phyloP scores from a whole-genome alignment of 768 basidiomycete species.

The Tulasnella sp. region DNA sequence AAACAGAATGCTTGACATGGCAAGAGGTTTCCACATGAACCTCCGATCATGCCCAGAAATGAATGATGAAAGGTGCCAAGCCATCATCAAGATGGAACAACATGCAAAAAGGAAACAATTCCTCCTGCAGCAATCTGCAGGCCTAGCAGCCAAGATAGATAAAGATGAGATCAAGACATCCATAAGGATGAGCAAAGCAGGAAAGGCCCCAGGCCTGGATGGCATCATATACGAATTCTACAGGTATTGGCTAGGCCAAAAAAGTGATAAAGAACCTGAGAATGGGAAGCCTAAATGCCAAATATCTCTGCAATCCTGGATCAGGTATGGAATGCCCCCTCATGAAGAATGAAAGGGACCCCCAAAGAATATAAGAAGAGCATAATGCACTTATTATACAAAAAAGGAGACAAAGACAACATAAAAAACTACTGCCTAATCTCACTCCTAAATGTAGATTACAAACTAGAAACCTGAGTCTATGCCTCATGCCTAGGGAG shows the following conservation, averaged over 20 bases:
- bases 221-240: conserved; percentile 11
- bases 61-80: no score
- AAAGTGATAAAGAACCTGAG: background rate
- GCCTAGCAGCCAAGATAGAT: no score
- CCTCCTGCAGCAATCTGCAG: no score
- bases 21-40: no score
- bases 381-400: conserved; percentile 3
- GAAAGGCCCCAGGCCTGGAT: conserved; percentile 8
- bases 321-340: background rate
- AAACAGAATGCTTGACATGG: no score
- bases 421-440: conserved; percentile 10
- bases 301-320: background rate
- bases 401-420: background rate
- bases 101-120: no score
- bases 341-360: no score
- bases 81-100: no score
- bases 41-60: no score
- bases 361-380: background rate
- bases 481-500: background rate
- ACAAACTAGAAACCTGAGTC: conserved; percentile 8
- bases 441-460: conserved; percentile 7
- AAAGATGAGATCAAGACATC: background rate
- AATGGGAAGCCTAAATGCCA: background rate
- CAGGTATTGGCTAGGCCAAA: background rate
- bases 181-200: background rate